phyloP scores from a whole-genome alignment of 2,329 filamentous ascomycete species.

The Zarea fungicola region DNA sequence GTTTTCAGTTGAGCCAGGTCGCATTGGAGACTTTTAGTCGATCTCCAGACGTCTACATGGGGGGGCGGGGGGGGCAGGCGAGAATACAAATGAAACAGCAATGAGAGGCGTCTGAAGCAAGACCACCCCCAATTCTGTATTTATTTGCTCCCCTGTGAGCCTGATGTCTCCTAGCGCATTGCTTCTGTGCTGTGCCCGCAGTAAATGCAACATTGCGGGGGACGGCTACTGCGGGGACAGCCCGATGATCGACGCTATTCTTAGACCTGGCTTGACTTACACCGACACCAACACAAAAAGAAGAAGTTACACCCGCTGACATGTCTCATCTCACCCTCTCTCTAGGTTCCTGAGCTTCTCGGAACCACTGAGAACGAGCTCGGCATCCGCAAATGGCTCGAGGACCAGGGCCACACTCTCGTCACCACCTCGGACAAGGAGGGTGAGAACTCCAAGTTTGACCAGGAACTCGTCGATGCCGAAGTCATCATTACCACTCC shows the following conservation, averaged over 20 bases:
- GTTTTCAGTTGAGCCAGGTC: not conserved
- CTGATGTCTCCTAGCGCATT: not conserved
- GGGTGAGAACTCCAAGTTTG: conserved; percentile 84
- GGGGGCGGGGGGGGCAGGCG: too few species aligned
- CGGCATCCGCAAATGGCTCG: conserved; percentile 93
- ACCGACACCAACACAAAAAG: not conserved
- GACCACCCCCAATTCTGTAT: too few species aligned
- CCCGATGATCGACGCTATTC: conserved; percentile 2
- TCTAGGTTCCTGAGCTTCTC: conserved; percentile 70
- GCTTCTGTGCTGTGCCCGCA: not conserved
- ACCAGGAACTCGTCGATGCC: conserved; percentile 91
- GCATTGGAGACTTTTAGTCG: not conserved
- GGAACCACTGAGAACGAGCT: conserved; percentile 99
- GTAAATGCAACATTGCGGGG: not conserved
- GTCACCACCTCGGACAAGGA: conserved; percentile 98
- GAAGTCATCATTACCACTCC: conserved; percentile 99
- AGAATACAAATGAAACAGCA: too few species aligned
- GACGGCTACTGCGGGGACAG: not conserved
- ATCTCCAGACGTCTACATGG: too few species aligned
- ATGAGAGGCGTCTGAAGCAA: too few species aligned
- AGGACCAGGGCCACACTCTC: conserved; percentile 92
- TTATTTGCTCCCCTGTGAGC: not conserved
- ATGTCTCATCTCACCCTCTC: conserved; percentile 11
- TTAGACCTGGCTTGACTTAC: not conserved
- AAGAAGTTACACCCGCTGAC: not conserved